Evolutionary conservation across 805 yeast genomes (phyloP), one percentile per base, ranked within the genome.

Genomic region (Torulaspora quercuum): DNA sequence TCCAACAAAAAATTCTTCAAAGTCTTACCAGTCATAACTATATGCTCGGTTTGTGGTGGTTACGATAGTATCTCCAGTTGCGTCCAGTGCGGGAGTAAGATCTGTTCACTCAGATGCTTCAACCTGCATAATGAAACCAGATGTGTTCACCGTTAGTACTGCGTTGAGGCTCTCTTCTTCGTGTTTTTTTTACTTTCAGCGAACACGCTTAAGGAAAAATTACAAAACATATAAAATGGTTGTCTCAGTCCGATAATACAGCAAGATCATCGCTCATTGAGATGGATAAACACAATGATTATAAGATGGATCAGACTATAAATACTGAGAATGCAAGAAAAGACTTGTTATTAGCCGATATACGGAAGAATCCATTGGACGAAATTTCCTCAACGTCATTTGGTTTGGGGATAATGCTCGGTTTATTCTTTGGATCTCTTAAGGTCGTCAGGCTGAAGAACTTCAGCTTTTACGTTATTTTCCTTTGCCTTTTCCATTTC

Each of bases 401-500:
- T 11, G 18, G 54, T 0, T 49, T 76, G 2, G 82, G 82, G 1
- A 39, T 55, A 0, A 17, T 67, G 1, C 49, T 66, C 7, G 82
- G 82, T 1, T 25, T 55, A 1, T 55, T 69, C 0, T 4, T 65
- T 0, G 63, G 65, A 0, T 35, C 63, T 0, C 5, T 64, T 2
- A 55, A 62, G 4, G 37, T 45, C 7, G 33, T 59, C 2, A 37
- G 39, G 2, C 62, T 67, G 46, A 60, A 55, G 26, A 59, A 66
- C 5, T 54, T 68, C 18, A 52, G 73, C 4, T 10, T 76, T 0
- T 87, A 83, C 55, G 40, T 82, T 7, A 57, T 70, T 7, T 57
- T 73, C 1, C 55, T 84, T 7, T 58, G 81, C 3, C 17, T 70
- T 0, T 92, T 90, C 63, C 97, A 92, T 57, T 74, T 84, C 49